Conservation (phyloP, 129 eudicot genomes). For the Flaveria bidentis region DNA sequence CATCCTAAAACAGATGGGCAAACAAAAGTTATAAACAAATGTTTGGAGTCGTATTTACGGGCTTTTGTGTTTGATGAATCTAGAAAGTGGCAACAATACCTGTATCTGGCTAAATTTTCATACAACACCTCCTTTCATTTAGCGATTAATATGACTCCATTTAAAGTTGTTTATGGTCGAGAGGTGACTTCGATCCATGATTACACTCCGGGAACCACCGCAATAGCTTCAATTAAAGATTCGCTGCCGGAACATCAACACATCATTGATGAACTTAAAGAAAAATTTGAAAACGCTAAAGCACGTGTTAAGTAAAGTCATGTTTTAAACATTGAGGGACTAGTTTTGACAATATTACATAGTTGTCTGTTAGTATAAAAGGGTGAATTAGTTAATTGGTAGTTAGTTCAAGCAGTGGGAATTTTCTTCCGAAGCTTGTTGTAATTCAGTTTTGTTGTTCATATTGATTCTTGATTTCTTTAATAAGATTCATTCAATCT, state of each 20-base stretch:
- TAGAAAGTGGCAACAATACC: neutral
- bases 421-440: too few relatives aligned
- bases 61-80: neutral
- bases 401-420: too few relatives aligned
- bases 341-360: too few relatives aligned
- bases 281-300: neutral
- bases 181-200: neutral
- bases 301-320: neutral
- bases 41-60: neutral
- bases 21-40: neutral
- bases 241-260: neutral
- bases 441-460: too few relatives aligned
- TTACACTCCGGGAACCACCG: neutral
- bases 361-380: too few relatives aligned
- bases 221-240: neutral
- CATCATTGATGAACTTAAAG: neutral
- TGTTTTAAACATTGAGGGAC: too few relatives aligned
- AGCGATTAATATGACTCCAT: neutral
- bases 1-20: neutral
- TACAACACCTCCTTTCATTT: slow-evolving; percentile 1
- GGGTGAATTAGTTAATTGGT: too few relatives aligned
- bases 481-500: too few relatives aligned
- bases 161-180: neutral
- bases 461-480: too few relatives aligned
- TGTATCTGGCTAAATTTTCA: slow-evolving; percentile 4